Evolutionary conservation across 1,284 basidiomycete species (phyloP).

Genomic region (Melampsora occidentalis): DNA sequence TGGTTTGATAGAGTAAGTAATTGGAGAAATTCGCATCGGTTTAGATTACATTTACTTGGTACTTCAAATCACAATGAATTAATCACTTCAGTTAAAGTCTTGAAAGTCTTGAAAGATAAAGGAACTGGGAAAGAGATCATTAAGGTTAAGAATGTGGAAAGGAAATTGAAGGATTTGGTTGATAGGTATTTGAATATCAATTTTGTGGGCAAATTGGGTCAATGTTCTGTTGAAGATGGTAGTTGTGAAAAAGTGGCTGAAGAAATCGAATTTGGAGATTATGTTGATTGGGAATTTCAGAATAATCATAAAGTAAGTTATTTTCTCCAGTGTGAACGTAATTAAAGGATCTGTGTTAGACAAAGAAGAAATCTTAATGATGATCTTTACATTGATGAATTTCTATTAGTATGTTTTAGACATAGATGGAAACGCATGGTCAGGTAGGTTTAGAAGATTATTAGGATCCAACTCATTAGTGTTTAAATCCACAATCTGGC

Average conservation of each 20-base stretch:
- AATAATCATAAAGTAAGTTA: slow-evolving; percentile 30
- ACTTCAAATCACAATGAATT: slow-evolving; percentile 29
- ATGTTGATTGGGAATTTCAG: slow-evolving; percentile 43
- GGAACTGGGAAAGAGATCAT: slow-evolving; percentile 36
- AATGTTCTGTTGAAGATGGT: slow-evolving; percentile 47
- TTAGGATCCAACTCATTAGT: slow-evolving; percentile 55
- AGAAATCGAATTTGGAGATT: slow-evolving; percentile 46
- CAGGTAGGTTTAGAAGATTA: slow-evolving; percentile 51
- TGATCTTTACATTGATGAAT: background rate
- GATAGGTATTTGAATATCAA: slow-evolving; percentile 55
- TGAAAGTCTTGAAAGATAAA: too few species aligned
- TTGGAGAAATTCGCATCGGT: slow-evolving; percentile 55
- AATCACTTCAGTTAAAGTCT: too few species aligned
- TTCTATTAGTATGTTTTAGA: slow-evolving; percentile 11
- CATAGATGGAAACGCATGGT: slow-evolving; percentile 51
- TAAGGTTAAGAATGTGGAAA: slow-evolving; percentile 46
- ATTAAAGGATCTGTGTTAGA: too few species aligned
- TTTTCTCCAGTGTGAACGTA: background rate
- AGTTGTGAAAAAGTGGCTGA: slow-evolving; percentile 44
- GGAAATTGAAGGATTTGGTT: slow-evolving; percentile 52
- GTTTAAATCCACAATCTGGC: slow-evolving; percentile 56
- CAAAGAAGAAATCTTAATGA: background rate
- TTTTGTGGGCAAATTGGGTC: slow-evolving; percentile 50
- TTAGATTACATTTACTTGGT: slow-evolving; percentile 53
- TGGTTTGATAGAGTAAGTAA: slow-evolving; percentile 53